Evolutionary conservation across 2,329 filamentous ascomycete genomes (phyloP).

Genomic region (Fusarium sterilihyphosum): DNA sequence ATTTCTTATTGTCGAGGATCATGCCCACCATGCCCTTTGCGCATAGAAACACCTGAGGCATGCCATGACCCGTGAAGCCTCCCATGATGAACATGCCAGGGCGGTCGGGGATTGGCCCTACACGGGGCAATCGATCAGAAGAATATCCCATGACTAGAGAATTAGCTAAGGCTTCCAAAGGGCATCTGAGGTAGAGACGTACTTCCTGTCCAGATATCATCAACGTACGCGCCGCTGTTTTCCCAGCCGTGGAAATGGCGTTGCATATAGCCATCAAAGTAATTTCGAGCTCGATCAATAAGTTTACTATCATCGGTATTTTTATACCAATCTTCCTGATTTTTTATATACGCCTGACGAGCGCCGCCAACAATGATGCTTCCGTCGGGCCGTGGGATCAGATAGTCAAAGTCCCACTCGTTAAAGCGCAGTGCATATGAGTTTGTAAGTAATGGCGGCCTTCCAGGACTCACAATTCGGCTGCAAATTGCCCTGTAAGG

Average conservation of each 20-base stretch:
- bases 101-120: background rate
- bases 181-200: too few relatives aligned
- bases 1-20: too few relatives aligned
- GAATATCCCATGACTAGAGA: background rate
- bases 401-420: conserved; percentile 52
- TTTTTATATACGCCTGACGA: conserved; percentile 46
- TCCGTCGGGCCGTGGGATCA: conserved; percentile 56
- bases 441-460: conserved; percentile 27
- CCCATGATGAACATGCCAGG: conserved; percentile 54
- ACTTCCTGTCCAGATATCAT: background rate
- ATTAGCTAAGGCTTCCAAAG: accelerated
- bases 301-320: conserved; percentile 56
- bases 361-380: conserved; percentile 48
- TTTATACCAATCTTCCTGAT: conserved; percentile 58
- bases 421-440: conserved; percentile 39
- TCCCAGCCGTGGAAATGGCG: conserved; percentile 61
- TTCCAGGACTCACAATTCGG: conserved; percentile 30
- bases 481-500: conserved; percentile 58
- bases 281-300: conserved; percentile 53
- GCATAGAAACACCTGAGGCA: conserved; percentile 56
- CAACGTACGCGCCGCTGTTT: conserved; percentile 43
- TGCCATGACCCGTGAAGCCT: conserved; percentile 51
- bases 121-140: background rate
- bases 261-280: conserved; percentile 62
- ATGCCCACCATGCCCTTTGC: too few relatives aligned